These are phyloP conservation scores for Tieghemostelium lacteum DNA, from an alignment of 78 protist species.

Conservation along the genomic window DNA sequence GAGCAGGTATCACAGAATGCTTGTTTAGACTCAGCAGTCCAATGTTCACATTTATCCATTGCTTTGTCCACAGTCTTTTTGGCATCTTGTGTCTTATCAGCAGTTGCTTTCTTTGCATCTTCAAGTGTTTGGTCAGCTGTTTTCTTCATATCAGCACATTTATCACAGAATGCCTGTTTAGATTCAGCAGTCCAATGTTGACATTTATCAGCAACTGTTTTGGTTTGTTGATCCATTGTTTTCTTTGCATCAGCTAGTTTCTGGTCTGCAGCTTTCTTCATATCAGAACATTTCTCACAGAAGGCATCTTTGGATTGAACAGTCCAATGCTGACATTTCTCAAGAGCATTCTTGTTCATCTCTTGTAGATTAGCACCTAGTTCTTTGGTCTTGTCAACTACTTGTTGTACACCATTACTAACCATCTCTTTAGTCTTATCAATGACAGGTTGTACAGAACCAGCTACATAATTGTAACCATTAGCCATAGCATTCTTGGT, in stretches of 20 bases:
- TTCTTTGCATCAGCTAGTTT: neutral
- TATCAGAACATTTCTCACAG: neutral
- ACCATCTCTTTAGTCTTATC: slow-evolving; percentile 63
- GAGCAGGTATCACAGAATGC: slow-evolving; percentile 11
- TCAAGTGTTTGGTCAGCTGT: neutral
- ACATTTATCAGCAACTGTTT: slow-evolving; percentile 12
- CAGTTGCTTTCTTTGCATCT: slow-evolving; percentile 7
- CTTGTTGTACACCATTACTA: neutral
- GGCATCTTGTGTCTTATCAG: neutral
- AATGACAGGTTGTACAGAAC: slow-evolving; percentile 45
- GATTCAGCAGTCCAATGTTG: slow-evolving; percentile 24
- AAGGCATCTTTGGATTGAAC: slow-evolving; percentile 19
- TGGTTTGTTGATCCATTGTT: neutral
- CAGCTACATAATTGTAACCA: slow-evolving; percentile 12
- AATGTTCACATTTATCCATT: slow-evolving; percentile 15
- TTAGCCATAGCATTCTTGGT: slow-evolving; percentile 14
- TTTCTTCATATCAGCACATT: neutral
- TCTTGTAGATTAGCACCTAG: neutral
- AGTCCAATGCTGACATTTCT: neutral
- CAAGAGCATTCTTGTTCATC: slow-evolving; percentile 17
- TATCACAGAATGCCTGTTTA: slow-evolving; percentile 10
- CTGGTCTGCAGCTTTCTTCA: neutral
- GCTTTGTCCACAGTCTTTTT: neutral
- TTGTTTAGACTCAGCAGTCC: slow-evolving; percentile 14
- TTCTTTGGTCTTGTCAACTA: slow-evolving; percentile 16